Evolutionary conservation across 768 basidiomycete species (phyloP), one percentile per base, ranked within the genome.

Genomic region (Gautieria morchelliformis): DNA sequence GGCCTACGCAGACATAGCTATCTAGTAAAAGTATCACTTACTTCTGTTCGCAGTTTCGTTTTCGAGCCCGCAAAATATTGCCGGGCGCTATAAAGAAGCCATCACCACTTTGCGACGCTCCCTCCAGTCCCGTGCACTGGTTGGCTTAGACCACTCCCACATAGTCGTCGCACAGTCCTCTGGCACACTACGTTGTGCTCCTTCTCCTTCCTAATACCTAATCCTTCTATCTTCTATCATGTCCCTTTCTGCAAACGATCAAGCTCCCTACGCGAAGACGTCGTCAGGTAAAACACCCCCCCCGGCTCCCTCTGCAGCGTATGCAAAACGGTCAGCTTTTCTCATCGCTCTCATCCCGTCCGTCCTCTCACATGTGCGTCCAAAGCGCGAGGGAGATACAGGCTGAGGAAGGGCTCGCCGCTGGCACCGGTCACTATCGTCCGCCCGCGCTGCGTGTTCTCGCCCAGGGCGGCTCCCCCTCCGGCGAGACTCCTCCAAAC

Each of bases 211-310:
- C 65, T 90, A 90, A 90, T 91, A 80, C 80, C 78, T 90, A 90
- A 89, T 89, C 81, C 72, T 78, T 80, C 72, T 71, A 30, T 57
- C 35, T 49, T 57, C 44, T 87, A 86, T 86, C 87, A 92, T 92
- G 89, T 90, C 89, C 77, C 83, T 91, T 80, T 89, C 89, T 70
- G 81, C 87, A 82, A 86, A 80, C 78, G 82, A 79, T 75, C 58
- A 52, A 53, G 77, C 78, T 76, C 79, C 87, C 74, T 89, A 86
- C 81, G 79, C 85, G 65, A 84, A 87, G 78, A 82, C 80, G 69
- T 77, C 87, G 62, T 85, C 88, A 67, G 90, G 90, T 61, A 93
- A 92, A 74, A 93, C 89, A 1, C 89, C 90, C 60, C 89, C 89
- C 59, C 89, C 90, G 54, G 90, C 89, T 15, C 90, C 90, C 56